These are phyloP conservation scores for Globisporangium rhizosaccharum DNA, from an alignment of 352 stramenopile genomes.

Conservation along the genomic window DNA sequence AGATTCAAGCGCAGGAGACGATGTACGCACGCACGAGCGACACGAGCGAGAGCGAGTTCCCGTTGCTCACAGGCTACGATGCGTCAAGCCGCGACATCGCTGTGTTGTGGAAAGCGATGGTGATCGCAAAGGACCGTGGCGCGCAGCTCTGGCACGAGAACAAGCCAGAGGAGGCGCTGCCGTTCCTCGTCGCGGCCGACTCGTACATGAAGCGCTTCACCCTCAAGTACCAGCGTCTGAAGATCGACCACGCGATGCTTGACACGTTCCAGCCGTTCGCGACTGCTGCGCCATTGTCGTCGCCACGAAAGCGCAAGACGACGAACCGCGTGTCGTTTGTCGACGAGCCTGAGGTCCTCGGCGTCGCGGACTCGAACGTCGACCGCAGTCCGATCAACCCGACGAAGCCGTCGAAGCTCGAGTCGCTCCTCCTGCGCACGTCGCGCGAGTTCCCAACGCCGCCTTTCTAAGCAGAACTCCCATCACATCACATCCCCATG, in stretches of 20 bases:
- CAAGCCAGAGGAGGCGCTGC: slow-evolving; percentile 75
- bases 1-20: slow-evolving; percentile 60
- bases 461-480: slow-evolving; percentile 31
- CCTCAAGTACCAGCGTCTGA: slow-evolving; percentile 82
- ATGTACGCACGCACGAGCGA: slow-evolving; percentile 30
- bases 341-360: slow-evolving; percentile 53
- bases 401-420: slow-evolving; percentile 75
- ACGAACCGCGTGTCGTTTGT: slow-evolving; percentile 61
- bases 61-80: slow-evolving; percentile 56
- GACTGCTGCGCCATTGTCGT: neutral
- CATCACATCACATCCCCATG: neutral
- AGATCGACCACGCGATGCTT: slow-evolving; percentile 82
- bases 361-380: slow-evolving; percentile 63
- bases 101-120: slow-evolving; percentile 80
- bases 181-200: slow-evolving; percentile 73
- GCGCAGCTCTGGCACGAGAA: slow-evolving; percentile 84
- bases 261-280: slow-evolving; percentile 43
- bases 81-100: slow-evolving; percentile 64
- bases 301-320: slow-evolving; percentile 22
- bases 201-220: slow-evolving; percentile 89
- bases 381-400: slow-evolving; percentile 72
- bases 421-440: slow-evolving; percentile 77
- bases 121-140: slow-evolving; percentile 66
- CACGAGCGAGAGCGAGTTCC: slow-evolving; percentile 48
- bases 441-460: slow-evolving; percentile 80